Evolutionary conservation across 1,139 yeast genomes (phyloP), one percentile per base, ranked within the genome.

Genomic region (Geotrichum australiense): DNA sequence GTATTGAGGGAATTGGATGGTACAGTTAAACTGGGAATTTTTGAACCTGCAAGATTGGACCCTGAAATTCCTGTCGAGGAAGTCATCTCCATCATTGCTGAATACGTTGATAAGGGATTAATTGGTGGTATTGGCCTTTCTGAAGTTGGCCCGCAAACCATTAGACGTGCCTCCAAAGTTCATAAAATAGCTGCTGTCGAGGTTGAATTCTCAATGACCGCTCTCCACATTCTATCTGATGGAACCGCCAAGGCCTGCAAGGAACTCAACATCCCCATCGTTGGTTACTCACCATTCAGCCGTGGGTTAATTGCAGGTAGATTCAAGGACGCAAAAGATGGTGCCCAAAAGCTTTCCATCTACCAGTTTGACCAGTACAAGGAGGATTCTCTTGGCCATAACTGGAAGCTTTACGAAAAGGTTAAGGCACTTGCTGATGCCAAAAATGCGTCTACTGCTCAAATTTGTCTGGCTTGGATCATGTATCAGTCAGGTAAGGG

Each of bases 241-340:
- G 94, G 89, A 1, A 70, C 80, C 16, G 71, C 79, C 48, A 70
- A 68, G 12, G 61, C 66, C 4, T 70, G 76, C 47, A 65, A 62
- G n/a, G 79, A 78, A 46, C 65, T 73, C 29, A 66, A 66, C n/a
- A 71, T 85, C 44, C 80, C 91, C 6, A 66, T 83, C 28, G 64
- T 82, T 48, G 85, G 89, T 21, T 85, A 86, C 62, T 80, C 94
- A 20, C 95, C 95, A 31, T 67, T 86, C 48, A 79, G 86, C n/a
- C 70, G 83, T 54, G 95, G 95, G 1, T 62, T 78, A 45, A 70
- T 86, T 47, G 78, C 93, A 5, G 93, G 91, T 44, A 44, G 70
- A 86, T 28, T 16, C 31, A 28, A 28, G 31, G 3, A 19, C 11
- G 31, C 31, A 11, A 28, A 28, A 12, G 31, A 28, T 11, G 18